phyloP scores from a whole-genome alignment of 2,329 filamentous ascomycete species.

The Exophiala dermatitidis region DNA sequence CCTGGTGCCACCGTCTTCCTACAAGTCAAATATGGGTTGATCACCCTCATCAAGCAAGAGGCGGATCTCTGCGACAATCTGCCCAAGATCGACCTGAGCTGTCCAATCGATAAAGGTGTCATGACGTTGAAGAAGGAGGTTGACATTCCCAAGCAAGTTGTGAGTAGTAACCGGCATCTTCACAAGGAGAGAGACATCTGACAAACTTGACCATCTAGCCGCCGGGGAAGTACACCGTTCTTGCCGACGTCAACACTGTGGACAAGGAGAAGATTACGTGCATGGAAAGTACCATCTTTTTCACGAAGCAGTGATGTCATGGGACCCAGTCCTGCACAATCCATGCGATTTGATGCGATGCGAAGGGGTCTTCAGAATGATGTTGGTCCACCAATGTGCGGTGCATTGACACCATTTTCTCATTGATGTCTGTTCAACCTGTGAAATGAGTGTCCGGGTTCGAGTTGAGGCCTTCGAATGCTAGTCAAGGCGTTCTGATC shows the following conservation, averaged over 20 bases:
- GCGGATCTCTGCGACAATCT: slow-evolving; percentile 78
- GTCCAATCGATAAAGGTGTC: slow-evolving; percentile 75
- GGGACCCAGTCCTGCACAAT: background rate
- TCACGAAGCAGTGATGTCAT: slow-evolving; percentile 6
- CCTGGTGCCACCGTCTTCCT: slow-evolving; percentile 75
- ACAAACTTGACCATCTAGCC: slow-evolving; percentile 1
- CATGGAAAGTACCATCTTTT: slow-evolving; percentile 54
- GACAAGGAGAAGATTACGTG: slow-evolving; percentile 76
- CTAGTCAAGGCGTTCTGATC: too few species aligned
- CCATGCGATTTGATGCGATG: background rate
- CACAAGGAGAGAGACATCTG: slow-evolving; percentile 1
- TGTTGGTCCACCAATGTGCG: too few species aligned
- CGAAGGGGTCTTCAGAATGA: too few species aligned
- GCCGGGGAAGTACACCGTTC: slow-evolving; percentile 81
- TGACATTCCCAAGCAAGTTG: slow-evolving; percentile 70
- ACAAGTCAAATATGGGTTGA: slow-evolving; percentile 88
- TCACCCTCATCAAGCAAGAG: slow-evolving; percentile 73
- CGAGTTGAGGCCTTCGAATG: too few species aligned
- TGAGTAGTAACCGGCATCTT: slow-evolving; percentile 25
- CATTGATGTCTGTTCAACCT: too few species aligned
- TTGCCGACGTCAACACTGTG: slow-evolving; percentile 72
- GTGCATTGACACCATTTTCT: too few species aligned
- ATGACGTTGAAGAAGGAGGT: slow-evolving; percentile 71
- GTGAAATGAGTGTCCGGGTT: too few species aligned
- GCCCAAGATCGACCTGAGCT: slow-evolving; percentile 65